phyloP scores from a whole-genome alignment of 345 rosid genomes.

The Brassica nigra region DNA sequence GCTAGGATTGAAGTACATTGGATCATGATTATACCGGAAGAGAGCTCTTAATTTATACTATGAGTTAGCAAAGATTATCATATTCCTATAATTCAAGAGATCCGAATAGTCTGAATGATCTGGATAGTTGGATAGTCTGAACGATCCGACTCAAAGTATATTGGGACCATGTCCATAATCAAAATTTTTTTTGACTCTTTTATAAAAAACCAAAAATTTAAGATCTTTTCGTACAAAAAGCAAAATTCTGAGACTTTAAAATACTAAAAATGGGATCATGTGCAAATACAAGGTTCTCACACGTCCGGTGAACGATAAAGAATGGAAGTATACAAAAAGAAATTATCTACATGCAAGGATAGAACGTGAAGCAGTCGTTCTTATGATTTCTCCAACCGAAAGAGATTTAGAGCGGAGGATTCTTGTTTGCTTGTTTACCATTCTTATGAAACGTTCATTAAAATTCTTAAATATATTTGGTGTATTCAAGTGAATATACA shows the following conservation, averaged over 20 bases:
- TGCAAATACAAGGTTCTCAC: too few species aligned
- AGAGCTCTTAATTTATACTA: constrained; percentile 63
- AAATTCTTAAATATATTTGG: background rate
- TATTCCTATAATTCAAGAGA: constrained; percentile 64
- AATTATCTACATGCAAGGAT: constrained; percentile 61
- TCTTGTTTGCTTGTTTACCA: constrained; percentile 10
- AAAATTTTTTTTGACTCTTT: too few species aligned
- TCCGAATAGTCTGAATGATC: constrained; percentile 51
- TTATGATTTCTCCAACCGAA: constrained; percentile 41
- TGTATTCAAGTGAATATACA: background rate
- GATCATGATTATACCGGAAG: constrained; percentile 54
- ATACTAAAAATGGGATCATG: too few species aligned
- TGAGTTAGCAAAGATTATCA: constrained; percentile 58
- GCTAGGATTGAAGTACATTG: constrained; percentile 67
- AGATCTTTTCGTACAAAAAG: too few species aligned
- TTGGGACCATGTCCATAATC: background rate
- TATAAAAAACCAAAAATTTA: too few species aligned
- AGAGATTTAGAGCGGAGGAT: constrained; percentile 27
- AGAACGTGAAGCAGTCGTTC: constrained; percentile 59
- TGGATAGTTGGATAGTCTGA: constrained; percentile 40
- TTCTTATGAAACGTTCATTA: constrained; percentile 16
- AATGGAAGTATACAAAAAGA: constrained; percentile 73
- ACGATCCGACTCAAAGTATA: background rate
- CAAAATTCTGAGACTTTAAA: too few species aligned
- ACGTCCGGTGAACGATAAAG: constrained; percentile 37